phyloP scores from a whole-genome alignment of 352 stramenopile species.

The Phytopythium oedochilum region DNA sequence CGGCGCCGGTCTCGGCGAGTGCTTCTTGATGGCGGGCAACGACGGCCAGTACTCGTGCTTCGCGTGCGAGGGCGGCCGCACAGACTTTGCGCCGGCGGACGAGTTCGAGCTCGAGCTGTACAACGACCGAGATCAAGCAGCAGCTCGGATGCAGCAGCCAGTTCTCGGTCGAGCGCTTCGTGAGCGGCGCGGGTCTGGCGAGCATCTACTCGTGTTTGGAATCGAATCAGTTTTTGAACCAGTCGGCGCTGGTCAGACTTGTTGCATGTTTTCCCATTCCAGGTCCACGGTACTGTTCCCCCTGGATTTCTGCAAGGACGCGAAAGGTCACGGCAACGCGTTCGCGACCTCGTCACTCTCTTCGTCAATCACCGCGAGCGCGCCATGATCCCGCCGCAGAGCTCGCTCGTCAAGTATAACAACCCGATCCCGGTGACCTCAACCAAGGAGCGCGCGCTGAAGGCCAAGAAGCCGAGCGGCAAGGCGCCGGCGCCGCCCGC shows the following conservation, averaged over 20 bases:
- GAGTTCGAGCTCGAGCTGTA: constrained; percentile 87
- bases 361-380: too few relatives aligned
- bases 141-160: constrained; percentile 84
- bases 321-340: too few relatives aligned
- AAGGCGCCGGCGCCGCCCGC: constrained; percentile 7
- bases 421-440: constrained; percentile 88
- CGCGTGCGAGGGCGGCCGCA: constrained; percentile 93
- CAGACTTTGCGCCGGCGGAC: constrained; percentile 91
- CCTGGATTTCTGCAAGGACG: too few relatives aligned
- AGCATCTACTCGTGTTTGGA: constrained; percentile 97
- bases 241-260: too few relatives aligned
- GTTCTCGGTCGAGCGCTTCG: constrained; percentile 95
- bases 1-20: constrained; percentile 95
- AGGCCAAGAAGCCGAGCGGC: constrained; percentile 32
- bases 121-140: constrained; percentile 72
- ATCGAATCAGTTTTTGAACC: too few relatives aligned
- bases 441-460: constrained; percentile 78
- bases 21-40: constrained; percentile 90
- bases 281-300: too few relatives aligned
- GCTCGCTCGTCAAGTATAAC: constrained; percentile 90
- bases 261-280: too few relatives aligned
- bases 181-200: constrained; percentile 92
- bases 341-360: too few relatives aligned
- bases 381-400: constrained; percentile 83
- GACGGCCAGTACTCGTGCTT: constrained; percentile 90